These are phyloP conservation scores for Parafenestella ontariensis DNA, from an alignment of 2,329 filamentous ascomycete genomes.

Conservation along the genomic window DNA sequence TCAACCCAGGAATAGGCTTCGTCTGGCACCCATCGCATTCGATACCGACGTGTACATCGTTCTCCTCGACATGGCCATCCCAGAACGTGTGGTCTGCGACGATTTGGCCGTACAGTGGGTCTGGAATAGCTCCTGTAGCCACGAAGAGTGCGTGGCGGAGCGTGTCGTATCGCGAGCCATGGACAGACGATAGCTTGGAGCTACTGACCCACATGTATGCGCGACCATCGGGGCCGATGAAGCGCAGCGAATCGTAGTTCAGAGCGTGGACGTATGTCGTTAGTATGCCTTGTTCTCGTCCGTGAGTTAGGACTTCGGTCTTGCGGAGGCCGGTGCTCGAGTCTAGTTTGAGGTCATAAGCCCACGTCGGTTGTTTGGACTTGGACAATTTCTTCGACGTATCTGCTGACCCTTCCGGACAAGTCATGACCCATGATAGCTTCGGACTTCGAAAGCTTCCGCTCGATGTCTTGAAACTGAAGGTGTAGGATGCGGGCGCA, in stretches of 20 bases:
- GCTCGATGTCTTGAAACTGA: conserved; percentile 34
- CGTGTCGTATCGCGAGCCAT: conserved; percentile 38
- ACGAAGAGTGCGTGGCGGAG: conserved; percentile 44
- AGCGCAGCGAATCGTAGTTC: conserved; percentile 44
- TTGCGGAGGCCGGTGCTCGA: conserved; percentile 30
- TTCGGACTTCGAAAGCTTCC: conserved; percentile 34
- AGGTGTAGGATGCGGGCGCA: conserved; percentile 23
- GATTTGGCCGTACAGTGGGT: conserved; percentile 44
- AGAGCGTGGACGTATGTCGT: conserved; percentile 40
- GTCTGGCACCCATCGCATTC: conserved; percentile 30
- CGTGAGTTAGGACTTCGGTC: conserved; percentile 28
- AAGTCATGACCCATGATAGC: conserved; percentile 38
- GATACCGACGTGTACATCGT: conserved; percentile 20
- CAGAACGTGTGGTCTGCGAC: conserved; percentile 46
- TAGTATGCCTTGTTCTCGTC: conserved; percentile 25
- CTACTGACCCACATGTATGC: conserved; percentile 43
- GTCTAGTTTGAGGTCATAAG: conserved; percentile 38
- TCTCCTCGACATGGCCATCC: conserved; percentile 35
- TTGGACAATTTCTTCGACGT: conserved; percentile 2
- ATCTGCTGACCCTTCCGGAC: background rate
- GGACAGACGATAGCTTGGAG: conserved; percentile 27
- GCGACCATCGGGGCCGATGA: conserved; percentile 36
- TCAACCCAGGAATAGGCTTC: conserved; percentile 30
- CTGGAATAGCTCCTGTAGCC: conserved; percentile 20
- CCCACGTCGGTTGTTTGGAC: conserved; percentile 23